Evolutionary conservation across 768 basidiomycete genomes (phyloP).

Genomic region (Clathrus columnatus): DNA sequence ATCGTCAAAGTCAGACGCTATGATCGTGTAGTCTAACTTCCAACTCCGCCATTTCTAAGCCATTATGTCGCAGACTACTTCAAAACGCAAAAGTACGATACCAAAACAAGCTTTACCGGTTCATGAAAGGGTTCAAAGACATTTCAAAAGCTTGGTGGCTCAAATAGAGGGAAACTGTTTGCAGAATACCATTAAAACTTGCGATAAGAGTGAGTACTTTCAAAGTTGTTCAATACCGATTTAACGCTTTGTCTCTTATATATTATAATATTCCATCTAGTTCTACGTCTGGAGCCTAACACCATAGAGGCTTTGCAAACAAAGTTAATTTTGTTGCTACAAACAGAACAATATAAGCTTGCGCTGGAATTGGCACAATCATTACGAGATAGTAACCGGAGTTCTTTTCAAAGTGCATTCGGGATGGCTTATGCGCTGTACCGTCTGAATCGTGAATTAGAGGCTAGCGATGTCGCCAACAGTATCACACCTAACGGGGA

Average conservation of each 20-base stretch:
- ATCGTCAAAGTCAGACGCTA: background rate
- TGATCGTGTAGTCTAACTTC: background rate
- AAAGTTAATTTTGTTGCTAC: constrained; percentile 79
- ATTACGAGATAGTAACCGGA: background rate
- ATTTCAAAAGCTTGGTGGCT: constrained; percentile 73
- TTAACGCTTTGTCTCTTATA: constrained; percentile 18
- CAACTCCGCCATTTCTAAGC: constrained; percentile 2
- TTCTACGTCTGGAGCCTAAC: constrained; percentile 55
- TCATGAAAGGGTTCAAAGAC: constrained; percentile 37
- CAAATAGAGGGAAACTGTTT: constrained; percentile 90
- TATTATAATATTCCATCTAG: constrained; percentile 32
- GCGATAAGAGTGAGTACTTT: constrained; percentile 69
- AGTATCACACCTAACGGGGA: constrained; percentile 19
- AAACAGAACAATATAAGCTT: constrained; percentile 70
- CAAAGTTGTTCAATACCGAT: constrained; percentile 1
- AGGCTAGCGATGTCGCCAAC: constrained; percentile 47
- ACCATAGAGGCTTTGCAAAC: constrained; percentile 73
- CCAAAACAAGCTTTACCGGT: constrained; percentile 24
- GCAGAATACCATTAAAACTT: constrained; percentile 79
- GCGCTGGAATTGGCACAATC: constrained; percentile 48
- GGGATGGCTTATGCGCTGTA: constrained; percentile 81
- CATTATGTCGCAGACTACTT: background rate
- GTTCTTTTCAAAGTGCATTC: constrained; percentile 30
- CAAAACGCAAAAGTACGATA: constrained; percentile 17
- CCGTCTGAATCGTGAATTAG: constrained; percentile 66